Conservation (phyloP, 2,329 filamentous ascomycete genomes). For the Exophiala viscosa region DNA sequence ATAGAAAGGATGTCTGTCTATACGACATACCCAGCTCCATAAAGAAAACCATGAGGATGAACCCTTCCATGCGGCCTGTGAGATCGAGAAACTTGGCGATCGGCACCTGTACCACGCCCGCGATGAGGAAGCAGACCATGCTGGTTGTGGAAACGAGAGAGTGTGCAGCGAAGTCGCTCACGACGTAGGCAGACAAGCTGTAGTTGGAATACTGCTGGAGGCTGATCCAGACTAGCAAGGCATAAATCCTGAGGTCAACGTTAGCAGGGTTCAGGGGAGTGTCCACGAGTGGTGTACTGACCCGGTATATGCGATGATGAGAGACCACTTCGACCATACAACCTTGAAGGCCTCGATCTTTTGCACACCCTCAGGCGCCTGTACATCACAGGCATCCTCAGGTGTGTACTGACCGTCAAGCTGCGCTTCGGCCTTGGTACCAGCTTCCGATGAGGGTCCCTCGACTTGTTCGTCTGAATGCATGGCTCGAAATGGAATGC, state of each 20-base stretch:
- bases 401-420: too few relatives aligned
- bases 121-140: conserved; percentile 53
- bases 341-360: neutral
- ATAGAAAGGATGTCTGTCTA: too few relatives aligned
- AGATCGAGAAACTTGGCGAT: conserved; percentile 59
- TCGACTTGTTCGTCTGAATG: too few relatives aligned
- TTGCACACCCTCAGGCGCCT: too few relatives aligned
- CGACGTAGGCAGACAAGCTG: conserved; percentile 49
- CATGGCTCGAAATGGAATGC: too few relatives aligned
- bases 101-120: conserved; percentile 55
- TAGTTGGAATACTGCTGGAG: neutral
- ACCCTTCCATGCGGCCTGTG: conserved; percentile 57
- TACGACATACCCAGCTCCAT: too few relatives aligned
- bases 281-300: neutral
- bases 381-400: too few relatives aligned
- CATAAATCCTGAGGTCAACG: neutral
- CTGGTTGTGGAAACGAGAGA: conserved; percentile 50
- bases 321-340: neutral
- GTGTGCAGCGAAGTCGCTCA: conserved; percentile 49
- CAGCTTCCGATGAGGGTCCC: too few relatives aligned
- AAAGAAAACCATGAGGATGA: conserved; percentile 43
- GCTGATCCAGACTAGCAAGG: neutral
- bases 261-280: neutral
- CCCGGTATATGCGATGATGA: neutral
- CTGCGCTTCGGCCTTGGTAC: too few relatives aligned